A percentile compares a stretch with the other conserved stretches of the same genome.
phyloP scores from a whole-genome alignment of 1,284 basidiomycete species.

The Ustanciosporium gigantosporum region DNA sequence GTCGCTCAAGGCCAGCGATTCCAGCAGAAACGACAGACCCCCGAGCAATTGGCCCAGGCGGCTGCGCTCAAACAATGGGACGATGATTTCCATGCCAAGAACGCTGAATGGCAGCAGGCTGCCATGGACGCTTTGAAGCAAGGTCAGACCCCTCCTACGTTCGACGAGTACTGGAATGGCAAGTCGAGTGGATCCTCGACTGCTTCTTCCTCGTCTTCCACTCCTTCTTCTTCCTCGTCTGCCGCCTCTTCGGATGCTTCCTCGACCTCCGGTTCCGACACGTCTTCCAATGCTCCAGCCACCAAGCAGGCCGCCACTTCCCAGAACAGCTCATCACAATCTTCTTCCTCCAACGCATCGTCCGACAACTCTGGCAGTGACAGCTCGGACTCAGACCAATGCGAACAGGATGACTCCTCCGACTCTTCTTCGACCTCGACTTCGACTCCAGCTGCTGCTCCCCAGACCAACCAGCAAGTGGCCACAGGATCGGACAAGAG shows the following conservation, averaged over 20 bases:
- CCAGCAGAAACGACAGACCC: constrained; percentile 24
- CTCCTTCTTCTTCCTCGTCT: constrained; percentile 56
- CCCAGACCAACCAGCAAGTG: constrained; percentile 23
- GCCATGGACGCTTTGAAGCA: constrained; percentile 31
- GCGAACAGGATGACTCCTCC: constrained; percentile 8
- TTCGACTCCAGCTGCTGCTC: constrained; percentile 12
- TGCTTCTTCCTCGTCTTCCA: constrained; percentile 50
- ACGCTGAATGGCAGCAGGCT: constrained; percentile 47
- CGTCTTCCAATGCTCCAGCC: not conserved
- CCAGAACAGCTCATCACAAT: not conserved
- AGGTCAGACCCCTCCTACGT: constrained; percentile 40
- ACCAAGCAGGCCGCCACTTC: not conserved
- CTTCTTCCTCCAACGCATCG: not conserved
- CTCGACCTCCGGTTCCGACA: constrained; percentile 7
- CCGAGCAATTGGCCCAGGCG: constrained; percentile 25
- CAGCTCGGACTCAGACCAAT: constrained; percentile 1
- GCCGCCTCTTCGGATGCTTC: constrained; percentile 46
- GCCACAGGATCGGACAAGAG: constrained; percentile 1
- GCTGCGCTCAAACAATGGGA: constrained; percentile 30
- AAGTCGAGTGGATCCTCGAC: constrained; percentile 7
- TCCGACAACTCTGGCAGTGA: not conserved
- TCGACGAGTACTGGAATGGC: constrained; percentile 30
- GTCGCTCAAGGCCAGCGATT: constrained; percentile 19
- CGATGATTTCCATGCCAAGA: constrained; percentile 42
- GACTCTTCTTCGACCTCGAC: not conserved